A percentile compares a stretch with the other conserved stretches of the same genome.
These are phyloP conservation scores for Kodamaea restingae DNA, from an alignment of 805 yeast genomes.

Conservation along the genomic window DNA sequence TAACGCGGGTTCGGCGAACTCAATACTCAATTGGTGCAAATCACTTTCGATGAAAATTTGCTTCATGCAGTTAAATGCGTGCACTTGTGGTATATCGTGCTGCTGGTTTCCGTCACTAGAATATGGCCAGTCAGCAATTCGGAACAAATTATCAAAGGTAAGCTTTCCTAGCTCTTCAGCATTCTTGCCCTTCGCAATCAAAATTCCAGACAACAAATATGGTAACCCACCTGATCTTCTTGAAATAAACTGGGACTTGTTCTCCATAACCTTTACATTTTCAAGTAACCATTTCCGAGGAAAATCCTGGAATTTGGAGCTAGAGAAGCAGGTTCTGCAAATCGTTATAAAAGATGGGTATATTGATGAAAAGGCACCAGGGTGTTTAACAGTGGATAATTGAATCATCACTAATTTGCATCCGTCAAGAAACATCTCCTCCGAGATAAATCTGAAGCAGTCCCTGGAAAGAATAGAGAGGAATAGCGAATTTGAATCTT, in stretches of 20 bases:
- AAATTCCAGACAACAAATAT: conserved; percentile 65
- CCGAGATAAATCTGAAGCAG: conserved; percentile 27
- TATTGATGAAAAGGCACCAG: conserved; percentile 89
- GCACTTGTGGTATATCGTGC: conserved; percentile 84
- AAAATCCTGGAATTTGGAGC: conserved; percentile 25
- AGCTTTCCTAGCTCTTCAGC: conserved; percentile 36
- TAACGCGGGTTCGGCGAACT: conserved; percentile 55
- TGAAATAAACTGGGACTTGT: conserved; percentile 66
- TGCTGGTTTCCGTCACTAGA: conserved; percentile 46
- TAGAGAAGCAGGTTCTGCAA: conserved; percentile 51
- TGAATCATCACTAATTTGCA: conserved; percentile 63
- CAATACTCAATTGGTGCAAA: conserved; percentile 50
- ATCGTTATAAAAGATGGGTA: conserved; percentile 73
- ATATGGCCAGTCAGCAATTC: conserved; percentile 52
- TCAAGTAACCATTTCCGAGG: conserved; percentile 57
- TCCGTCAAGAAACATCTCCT: conserved; percentile 24
- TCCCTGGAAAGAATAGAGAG: conserved; percentile 39
- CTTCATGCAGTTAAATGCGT: conserved; percentile 83
- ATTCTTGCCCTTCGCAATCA: conserved; percentile 41
- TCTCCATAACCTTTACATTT: conserved; percentile 50
- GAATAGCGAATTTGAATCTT: conserved; percentile 53
- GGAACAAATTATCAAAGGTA: conserved; percentile 50
- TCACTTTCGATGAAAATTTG: conserved; percentile 69
- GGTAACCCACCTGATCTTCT: conserved; percentile 95
- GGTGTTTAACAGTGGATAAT: conserved; percentile 70